These are phyloP conservation scores for Echria macrotheca DNA, from an alignment of 495 filamentous ascomycete genomes.

Conservation along the genomic window DNA sequence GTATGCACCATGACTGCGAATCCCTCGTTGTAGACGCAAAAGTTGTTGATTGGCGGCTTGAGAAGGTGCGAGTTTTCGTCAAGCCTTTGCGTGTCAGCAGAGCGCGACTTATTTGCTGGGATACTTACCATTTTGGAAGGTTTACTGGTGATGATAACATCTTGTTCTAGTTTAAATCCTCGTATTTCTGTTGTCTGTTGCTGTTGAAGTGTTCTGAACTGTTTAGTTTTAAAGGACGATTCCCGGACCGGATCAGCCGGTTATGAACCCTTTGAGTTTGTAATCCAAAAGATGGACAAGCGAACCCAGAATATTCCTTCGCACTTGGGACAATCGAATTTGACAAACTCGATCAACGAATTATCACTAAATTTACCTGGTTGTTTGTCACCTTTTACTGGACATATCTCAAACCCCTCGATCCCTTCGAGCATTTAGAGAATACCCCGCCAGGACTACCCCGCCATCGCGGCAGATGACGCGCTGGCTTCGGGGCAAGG, in stretches of 20 bases:
- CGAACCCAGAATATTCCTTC: no score
- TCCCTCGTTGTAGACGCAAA: conserved; percentile 82
- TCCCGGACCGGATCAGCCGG: no score
- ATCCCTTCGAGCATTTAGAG: no score
- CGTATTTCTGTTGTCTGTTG: not conserved
- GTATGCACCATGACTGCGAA: conserved; percentile 68
- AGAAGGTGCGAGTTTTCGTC: conserved; percentile 87
- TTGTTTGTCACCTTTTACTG: no score
- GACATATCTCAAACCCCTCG: no score
- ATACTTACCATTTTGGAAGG: conserved; percentile 73
- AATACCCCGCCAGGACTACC: conserved; percentile 4
- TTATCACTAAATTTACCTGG: no score
- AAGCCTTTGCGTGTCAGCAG: conserved; percentile 57
- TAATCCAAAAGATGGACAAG: no score
- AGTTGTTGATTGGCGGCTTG: conserved; percentile 94
- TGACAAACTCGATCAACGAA: no score
- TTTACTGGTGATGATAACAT: conserved; percentile 60
- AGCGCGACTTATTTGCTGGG: not conserved
- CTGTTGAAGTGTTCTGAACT: not conserved
- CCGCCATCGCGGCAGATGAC: conserved; percentile 5
- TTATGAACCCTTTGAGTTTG: no score
- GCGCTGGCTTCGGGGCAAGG: not conserved
- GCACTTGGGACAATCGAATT: no score
- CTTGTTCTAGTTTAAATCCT: conserved; percentile 1
- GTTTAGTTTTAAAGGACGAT: no score